These are phyloP conservation scores for Alternaria triticina DNA, from an alignment of 2,329 filamentous ascomycete genomes.

Conservation along the genomic window DNA sequence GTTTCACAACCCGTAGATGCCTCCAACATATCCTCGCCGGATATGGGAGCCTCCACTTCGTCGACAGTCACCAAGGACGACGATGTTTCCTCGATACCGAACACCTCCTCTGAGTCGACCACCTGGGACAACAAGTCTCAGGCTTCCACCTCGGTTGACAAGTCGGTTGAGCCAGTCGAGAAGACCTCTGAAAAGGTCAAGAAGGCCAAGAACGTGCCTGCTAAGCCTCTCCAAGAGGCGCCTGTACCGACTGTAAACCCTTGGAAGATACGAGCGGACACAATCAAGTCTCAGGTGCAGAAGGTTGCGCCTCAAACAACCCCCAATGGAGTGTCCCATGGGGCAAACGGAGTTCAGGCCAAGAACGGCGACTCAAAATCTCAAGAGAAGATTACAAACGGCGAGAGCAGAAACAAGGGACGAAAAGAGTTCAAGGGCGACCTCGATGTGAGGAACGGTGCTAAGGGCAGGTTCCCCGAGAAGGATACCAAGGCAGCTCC, in stretches of 20 bases:
- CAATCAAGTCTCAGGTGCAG: slow-evolving; percentile 60
- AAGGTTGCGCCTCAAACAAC: slow-evolving; percentile 52
- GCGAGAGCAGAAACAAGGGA: slow-evolving; percentile 27
- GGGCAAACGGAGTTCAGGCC: slow-evolving; percentile 10
- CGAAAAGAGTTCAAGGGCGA: slow-evolving; percentile 38
- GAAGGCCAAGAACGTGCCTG: slow-evolving; percentile 48
- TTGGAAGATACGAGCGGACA: slow-evolving; percentile 81
- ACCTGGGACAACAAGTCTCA: slow-evolving; percentile 72
- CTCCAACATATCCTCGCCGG: slow-evolving; percentile 57
- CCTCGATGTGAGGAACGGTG: slow-evolving; percentile 33
- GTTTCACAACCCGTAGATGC: slow-evolving; percentile 21
- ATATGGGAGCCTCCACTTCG: slow-evolving; percentile 60
- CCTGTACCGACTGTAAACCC: slow-evolving; percentile 84
- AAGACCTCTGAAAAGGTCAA: slow-evolving; percentile 63
- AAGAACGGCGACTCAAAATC: slow-evolving; percentile 34
- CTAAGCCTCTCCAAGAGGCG: slow-evolving; percentile 75
- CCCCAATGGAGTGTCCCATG: slow-evolving; percentile 27
- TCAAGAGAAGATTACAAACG: slow-evolving; percentile 27
- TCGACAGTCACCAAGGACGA: slow-evolving; percentile 64
- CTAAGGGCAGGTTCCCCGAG: slow-evolving; percentile 35
- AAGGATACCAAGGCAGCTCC: slow-evolving; percentile 33
- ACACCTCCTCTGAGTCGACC: slow-evolving; percentile 68
- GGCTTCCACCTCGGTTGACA: slow-evolving; percentile 69
- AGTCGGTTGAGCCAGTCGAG: slow-evolving; percentile 58
- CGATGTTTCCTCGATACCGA: slow-evolving; percentile 66